Conservation (phyloP, 2,329 filamentous ascomycete genomes). For the Fusarium sp. region DNA sequence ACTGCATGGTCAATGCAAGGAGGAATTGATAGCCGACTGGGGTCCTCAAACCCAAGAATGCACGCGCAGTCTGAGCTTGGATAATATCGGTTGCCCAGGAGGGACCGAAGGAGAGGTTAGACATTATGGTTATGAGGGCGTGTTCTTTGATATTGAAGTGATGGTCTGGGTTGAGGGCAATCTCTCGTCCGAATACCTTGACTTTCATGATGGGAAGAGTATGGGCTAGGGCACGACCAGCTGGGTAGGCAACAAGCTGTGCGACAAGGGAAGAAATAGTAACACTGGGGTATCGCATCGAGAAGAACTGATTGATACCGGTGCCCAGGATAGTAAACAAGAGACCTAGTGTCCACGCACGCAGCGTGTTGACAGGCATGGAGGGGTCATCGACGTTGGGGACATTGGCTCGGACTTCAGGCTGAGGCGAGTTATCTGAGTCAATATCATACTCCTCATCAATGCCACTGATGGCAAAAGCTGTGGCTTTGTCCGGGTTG, state of each 20-base stretch:
- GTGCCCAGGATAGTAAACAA: not conserved
- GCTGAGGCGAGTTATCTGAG: not conserved
- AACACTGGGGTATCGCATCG: not conserved
- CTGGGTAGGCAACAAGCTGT: not conserved
- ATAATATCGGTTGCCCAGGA: slow-evolving; percentile 7
- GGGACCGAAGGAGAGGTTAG: not conserved
- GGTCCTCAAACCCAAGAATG: not conserved
- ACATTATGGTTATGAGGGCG: not conserved
- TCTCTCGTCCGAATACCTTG: not conserved
- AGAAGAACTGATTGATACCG: not conserved
- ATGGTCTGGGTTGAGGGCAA: not conserved
- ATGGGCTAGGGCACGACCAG: not conserved
- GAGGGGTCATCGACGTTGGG: slow-evolving; percentile 1
- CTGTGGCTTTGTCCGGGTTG: not conserved
- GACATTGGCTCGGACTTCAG: slow-evolving; percentile 1
- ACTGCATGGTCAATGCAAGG: not conserved
- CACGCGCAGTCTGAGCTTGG: not conserved
- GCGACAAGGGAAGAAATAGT: not conserved
- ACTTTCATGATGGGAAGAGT: not conserved
- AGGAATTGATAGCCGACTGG: not conserved
- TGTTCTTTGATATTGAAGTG: slow-evolving; percentile 4
- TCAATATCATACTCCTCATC: not conserved
- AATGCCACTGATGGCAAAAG: not conserved
- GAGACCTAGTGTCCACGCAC: not conserved
- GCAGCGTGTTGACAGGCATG: not conserved